Base-by-base conservation (phyloP, 1,284 basidiomycete genomes). In the Rhizoctonia solani region DNA sequence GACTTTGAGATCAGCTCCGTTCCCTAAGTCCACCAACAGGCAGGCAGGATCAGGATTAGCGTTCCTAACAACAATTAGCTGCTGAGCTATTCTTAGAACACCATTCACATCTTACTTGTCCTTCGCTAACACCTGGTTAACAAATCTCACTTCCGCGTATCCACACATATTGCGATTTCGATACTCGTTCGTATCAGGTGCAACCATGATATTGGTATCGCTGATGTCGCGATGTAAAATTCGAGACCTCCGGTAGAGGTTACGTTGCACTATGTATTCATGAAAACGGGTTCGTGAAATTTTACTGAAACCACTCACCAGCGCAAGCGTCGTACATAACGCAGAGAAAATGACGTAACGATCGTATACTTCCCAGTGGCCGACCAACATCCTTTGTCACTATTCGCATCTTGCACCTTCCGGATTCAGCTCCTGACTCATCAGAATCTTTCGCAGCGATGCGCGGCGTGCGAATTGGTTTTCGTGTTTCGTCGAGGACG, bases 271-370 rank as follows among this genome's bases (percentile, higher is more conserved):
- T 54, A 21, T 11, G 13, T 13, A 13, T 21, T 21, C 2, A 11
- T 49, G 11, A 49, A 21, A 14, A 2, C 11, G 2, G 23, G 13
- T 21, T 19, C 23, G 19, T 34, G 32, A 34, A 4, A 16, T 11
- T 11, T 11, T n/a, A n/a, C 3, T n/a, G 32, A 4, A n/a, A 37
- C 2, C n/a, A 39, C 32, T 54, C 32, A 54, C 53, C 53, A 32
- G 39, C 53, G 32, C 53, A 54, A 23, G 53, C 53, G 23, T 54
- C 53, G 19, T 54, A 54, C 53, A 54, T 54, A 19, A 54, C 32
- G 19, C 53, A 39, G 14, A 54, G 53, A 39, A 54, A 37, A 11
- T 54, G 32, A 11, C 32, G 14, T 8, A 54, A 19, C 16, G 53
- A 37, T 1, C 16, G 6, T 3, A 39, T 23, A 2, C 21, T n/a